Percentiles rank a stretch among this genome's conserved stretches.
phyloP scores from a whole-genome alignment of 2,329 filamentous ascomycete species.

The Pseudogymnoascus sp. region DNA sequence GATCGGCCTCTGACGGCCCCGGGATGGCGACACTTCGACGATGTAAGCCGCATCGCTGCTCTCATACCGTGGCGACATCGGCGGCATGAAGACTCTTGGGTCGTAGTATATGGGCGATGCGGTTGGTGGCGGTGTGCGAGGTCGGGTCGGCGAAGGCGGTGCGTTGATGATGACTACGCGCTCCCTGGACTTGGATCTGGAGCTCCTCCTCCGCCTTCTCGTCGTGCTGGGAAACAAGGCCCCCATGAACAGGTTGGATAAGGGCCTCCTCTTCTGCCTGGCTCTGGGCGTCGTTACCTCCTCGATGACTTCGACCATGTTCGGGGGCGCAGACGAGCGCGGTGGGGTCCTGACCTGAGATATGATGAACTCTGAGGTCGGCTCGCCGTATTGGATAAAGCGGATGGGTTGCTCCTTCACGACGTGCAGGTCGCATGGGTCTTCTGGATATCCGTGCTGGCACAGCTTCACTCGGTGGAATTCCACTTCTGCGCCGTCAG shows the following conservation, averaged over 20 bases:
- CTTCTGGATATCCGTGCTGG: conserved; percentile 31
- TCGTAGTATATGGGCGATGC: neutral
- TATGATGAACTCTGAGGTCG: conserved; percentile 31
- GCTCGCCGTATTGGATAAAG: conserved; percentile 30
- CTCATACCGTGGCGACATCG: conserved; percentile 17
- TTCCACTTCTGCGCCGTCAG: conserved; percentile 35
- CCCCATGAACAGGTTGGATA: neutral
- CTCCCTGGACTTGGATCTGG: neutral
- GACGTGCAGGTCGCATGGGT: conserved; percentile 36
- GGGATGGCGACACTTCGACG: conserved; percentile 9
- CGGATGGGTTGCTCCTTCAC: conserved; percentile 36
- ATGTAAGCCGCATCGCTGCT: conserved; percentile 10
- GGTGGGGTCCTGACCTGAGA: conserved; percentile 29
- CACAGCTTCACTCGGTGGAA: conserved; percentile 33
- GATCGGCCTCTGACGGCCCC: neutral
- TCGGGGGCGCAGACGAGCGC: conserved; percentile 21
- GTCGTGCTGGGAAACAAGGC: neutral
- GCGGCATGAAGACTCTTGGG: conserved; percentile 9
- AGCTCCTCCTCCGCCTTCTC: neutral
- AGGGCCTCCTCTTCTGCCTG: neutral
- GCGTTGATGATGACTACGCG: conserved; percentile 7
- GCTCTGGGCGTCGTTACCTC: neutral
- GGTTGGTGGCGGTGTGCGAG: conserved; percentile 23
- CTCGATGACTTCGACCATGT: neutral
- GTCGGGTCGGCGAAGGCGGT: conserved; percentile 15